Evolutionary conservation across 2,329 filamentous ascomycete species (phyloP), one percentile per base, ranked within the genome.

Genomic region (Mycosphaerella sp.): DNA sequence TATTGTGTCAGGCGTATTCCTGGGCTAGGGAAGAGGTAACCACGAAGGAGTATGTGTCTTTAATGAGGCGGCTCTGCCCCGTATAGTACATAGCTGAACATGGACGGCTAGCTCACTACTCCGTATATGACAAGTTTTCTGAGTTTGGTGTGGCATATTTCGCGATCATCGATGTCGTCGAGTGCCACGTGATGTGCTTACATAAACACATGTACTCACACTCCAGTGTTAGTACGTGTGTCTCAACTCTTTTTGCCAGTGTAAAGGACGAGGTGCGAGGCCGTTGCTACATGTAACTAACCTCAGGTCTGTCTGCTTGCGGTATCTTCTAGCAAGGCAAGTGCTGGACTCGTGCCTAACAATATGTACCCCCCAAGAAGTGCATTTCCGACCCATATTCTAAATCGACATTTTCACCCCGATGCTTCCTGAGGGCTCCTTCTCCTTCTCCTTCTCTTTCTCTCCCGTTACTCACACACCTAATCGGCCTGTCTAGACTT

Each of bases 1-100:
- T 35, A 4, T 48, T 48, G 44, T 41, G 40, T 48, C 44, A 30
- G 44, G 44, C 44, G 44, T 48, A 40, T 40, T 48, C 36, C 44
- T 40, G 44, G 44, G 44, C 44, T 48, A 48, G 44, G 21, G 21
- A 21, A 41, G 44, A 48, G 16, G 40, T 48, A 37, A 35, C 40
- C 44, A 48, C 12, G 44, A 48, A 40, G n/a, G 40, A 21, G 34
- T 48, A 7, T 46, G 21, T 37, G 41, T 48, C 35, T 48, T 35
- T 21, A 21, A 21, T 21, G 21, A 21, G 21, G 21, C 21, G 21
- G 21, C 6, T 21, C 21, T 21, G 21, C 21, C 21, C 6, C 21
- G 21, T 21, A 21, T 21, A 32, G 3, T 32, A 27, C 30, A 41
- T 49, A 49, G 45, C 45, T 35, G 45, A 49, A 46, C 28, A 32